Base-by-base conservation (phyloP, 768 basidiomycete genomes). In the Kwoniella dendrophila region DNA sequence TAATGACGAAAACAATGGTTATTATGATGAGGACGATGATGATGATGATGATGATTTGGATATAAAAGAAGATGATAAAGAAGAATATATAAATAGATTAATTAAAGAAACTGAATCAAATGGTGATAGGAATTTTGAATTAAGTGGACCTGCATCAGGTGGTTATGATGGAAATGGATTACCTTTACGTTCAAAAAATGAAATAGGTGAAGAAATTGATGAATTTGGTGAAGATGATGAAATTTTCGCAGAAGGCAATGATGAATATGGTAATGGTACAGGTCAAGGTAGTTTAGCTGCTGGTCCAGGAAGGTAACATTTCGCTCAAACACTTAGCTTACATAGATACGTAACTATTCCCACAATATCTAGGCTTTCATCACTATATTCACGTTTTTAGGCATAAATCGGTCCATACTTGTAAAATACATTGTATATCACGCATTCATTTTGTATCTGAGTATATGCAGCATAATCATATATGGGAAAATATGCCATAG, bases 211-310 rank as follows among this genome's bases (percentile, higher is more conserved):
- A 56, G 60, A 60, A 44, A 65, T 72, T 20, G 71, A 72, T 59
- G 67, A 56, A 24, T 67, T 36, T 47, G 71, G 69, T 4, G 73
- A 75, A 52, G 69, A 72, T 44, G 69, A 72, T 56, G 73, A 72
- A 53, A 32, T 57, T 26, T 75, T 58, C 36, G 50, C 62, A 40
- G 73, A 75, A 55, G 73, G 71, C 7, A 71, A 68, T 55, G 71
- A 69, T 20, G 73, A 75, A 20, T 64, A 70, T 64, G 56, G 18
- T 4, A 58, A 57, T 34, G 59, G 57, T 12, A 40, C 30, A 4
- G 68, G 56, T 33, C 30, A 30, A 27, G 66, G 40, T 12, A 54
- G 36, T 27, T 6, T 56, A 50, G 65, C 38, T 22, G 65, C 60
- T 34, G 65, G 56, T 12, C 43, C 57, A 5, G 60, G 60, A 22